Percentiles rank a stretch among this genome's conserved stretches.
phyloP scores from a whole-genome alignment of 306 rosid species.

The Corylus americana region DNA sequence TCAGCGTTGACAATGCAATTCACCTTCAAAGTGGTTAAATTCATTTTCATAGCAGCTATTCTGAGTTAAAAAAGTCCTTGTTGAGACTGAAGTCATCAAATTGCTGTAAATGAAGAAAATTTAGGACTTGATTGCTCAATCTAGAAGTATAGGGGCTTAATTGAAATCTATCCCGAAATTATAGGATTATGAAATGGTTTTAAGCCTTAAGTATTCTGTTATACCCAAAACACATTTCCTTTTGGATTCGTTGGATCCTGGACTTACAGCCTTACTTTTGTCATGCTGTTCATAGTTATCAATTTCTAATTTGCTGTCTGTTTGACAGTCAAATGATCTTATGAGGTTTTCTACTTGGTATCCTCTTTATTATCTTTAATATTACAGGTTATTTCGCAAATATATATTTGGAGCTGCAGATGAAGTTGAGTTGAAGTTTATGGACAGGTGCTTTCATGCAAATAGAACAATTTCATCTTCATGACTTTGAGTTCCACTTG shows the following conservation, averaged over 20 bases:
- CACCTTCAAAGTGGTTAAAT: background rate
- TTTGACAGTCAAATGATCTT: background rate
- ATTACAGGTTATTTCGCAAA: conserved; percentile 80
- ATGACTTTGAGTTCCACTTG: background rate
- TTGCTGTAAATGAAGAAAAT: background rate
- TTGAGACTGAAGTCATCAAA: background rate
- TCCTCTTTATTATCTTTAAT: background rate
- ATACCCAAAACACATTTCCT: background rate
- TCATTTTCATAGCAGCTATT: background rate
- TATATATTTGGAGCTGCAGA: conserved; percentile 91
- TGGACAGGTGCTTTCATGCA: conserved; percentile 64
- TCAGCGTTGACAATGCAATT: background rate
- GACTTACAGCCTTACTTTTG: background rate
- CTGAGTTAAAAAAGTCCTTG: background rate
- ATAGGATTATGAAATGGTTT: background rate
- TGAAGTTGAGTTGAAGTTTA: conserved; percentile 87
- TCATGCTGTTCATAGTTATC: background rate
- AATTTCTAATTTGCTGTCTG: background rate
- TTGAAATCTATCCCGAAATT: background rate
- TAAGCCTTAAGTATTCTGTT: background rate
- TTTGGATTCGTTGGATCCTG: background rate
- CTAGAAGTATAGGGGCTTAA: background rate
- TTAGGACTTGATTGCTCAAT: background rate
- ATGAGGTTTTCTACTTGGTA: background rate
- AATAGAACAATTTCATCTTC: background rate